phyloP scores from a whole-genome alignment of 2,329 filamentous ascomycete genomes.

The Tympanopsis confertula region DNA sequence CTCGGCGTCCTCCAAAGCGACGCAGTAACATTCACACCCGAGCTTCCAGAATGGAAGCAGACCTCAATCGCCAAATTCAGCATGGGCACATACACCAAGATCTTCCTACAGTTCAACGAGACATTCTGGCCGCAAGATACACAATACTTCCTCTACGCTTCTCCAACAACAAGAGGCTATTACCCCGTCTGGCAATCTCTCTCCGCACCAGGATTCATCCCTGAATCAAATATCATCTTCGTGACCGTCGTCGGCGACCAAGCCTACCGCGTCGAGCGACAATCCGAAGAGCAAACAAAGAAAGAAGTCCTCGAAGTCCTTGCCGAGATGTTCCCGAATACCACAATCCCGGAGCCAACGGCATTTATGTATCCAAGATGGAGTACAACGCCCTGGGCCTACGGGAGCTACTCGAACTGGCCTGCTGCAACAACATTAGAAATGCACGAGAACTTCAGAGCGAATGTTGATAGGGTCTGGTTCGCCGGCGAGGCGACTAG shows the following conservation, averaged over 20 bases:
- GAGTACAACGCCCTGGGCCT: constrained; percentile 29
- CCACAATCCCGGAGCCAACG: constrained; percentile 42
- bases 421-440: constrained; percentile 49
- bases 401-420: constrained; percentile 60
- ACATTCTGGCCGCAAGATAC: constrained; percentile 48
- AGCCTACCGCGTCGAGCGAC: constrained; percentile 44
- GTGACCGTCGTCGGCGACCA: constrained; percentile 47
- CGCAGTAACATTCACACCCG: constrained; percentile 42
- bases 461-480: constrained; percentile 48
- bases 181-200: constrained; percentile 54
- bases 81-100: constrained; percentile 65
- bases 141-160: constrained; percentile 32
- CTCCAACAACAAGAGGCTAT: constrained; percentile 25
- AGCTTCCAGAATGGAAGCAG: constrained; percentile 52
- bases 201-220: constrained; percentile 41
- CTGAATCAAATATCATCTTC: constrained; percentile 53
- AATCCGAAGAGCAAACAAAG: constrained; percentile 44
- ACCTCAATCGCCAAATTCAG: constrained; percentile 50
- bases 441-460: constrained; percentile 55
- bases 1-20: constrained; percentile 56
- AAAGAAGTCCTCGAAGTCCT: constrained; percentile 44
- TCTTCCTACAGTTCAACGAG: constrained; percentile 58
- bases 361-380: constrained; percentile 51
- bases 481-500: constrained; percentile 57
- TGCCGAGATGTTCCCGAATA: constrained; percentile 46